Conservation (phyloP, 2,329 filamentous ascomycete genomes). For the Monilinia laxa region DNA sequence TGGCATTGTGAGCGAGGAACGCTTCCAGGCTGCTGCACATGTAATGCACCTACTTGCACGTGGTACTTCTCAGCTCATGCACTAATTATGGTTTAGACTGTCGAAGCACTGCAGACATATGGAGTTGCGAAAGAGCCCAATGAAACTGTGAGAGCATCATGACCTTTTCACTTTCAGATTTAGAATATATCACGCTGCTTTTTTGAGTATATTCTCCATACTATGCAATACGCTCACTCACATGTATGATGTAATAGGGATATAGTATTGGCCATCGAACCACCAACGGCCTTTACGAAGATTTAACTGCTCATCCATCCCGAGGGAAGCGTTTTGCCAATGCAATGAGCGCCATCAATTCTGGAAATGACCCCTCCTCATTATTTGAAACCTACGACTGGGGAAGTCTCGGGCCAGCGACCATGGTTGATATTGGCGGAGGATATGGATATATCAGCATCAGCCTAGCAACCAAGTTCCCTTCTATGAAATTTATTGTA, state of each 20-base stretch:
- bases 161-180: not conserved
- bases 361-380: constrained; percentile 53
- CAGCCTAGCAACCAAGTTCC: constrained; percentile 52
- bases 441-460: constrained; percentile 57
- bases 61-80: not conserved
- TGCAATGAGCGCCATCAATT: constrained; percentile 56
- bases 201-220: not conserved
- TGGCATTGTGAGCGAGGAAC: constrained; percentile 55
- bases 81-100: constrained; percentile 1
- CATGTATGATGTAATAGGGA: not conserved
- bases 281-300: constrained; percentile 15
- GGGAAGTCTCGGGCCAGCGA: constrained; percentile 49
- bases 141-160: constrained; percentile 4
- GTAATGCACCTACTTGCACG: not conserved
- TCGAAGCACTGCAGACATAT: constrained; percentile 5
- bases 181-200: not conserved
- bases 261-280: constrained; percentile 17
- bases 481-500: constrained; percentile 55
- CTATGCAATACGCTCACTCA: not conserved
- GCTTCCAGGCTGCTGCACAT: constrained; percentile 19
- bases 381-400: constrained; percentile 57
- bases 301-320: constrained; percentile 1
- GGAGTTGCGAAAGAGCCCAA: constrained; percentile 15
- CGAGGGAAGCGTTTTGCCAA: constrained; percentile 53
- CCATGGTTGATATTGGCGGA: constrained; percentile 60